phyloP scores from a whole-genome alignment of 305 asterid genomes.

The Solanum hybrid region DNA sequence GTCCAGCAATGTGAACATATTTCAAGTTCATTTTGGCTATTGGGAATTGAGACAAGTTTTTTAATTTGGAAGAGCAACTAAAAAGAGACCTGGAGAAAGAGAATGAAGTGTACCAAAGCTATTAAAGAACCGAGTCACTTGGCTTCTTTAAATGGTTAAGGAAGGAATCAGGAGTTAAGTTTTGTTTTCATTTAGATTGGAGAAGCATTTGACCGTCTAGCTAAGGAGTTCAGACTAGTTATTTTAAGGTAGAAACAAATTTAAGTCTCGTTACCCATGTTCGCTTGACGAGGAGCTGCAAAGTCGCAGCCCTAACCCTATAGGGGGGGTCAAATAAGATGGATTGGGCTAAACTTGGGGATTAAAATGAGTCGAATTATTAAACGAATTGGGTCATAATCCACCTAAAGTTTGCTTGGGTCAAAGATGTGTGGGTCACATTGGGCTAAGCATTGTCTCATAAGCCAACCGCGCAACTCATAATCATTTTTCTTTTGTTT shows the following conservation, averaged over 20 bases:
- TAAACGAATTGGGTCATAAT: neutral
- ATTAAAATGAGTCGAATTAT: neutral
- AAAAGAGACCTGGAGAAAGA: neutral
- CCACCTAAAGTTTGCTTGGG: neutral
- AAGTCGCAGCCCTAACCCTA: neutral
- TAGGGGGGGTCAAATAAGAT: neutral
- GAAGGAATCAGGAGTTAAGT: neutral
- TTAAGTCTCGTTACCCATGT: neutral
- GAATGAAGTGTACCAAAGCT: neutral
- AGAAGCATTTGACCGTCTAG: neutral
- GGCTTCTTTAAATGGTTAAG: neutral
- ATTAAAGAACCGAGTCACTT: neutral
- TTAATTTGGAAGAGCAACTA: neutral
- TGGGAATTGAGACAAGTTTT: neutral
- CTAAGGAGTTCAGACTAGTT: neutral
- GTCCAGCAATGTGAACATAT: neutral
- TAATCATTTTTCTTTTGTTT: neutral
- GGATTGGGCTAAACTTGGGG: neutral
- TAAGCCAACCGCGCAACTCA: neutral
- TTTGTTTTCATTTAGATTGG: neutral
- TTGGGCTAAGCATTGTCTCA: neutral
- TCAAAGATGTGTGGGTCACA: neutral
- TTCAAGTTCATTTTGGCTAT: constrained; percentile 1
- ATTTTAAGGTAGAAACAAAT: neutral
- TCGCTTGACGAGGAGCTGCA: neutral